phyloP scores from a whole-genome alignment of 768 basidiomycete genomes.

The Hemileccinum impolitum region DNA sequence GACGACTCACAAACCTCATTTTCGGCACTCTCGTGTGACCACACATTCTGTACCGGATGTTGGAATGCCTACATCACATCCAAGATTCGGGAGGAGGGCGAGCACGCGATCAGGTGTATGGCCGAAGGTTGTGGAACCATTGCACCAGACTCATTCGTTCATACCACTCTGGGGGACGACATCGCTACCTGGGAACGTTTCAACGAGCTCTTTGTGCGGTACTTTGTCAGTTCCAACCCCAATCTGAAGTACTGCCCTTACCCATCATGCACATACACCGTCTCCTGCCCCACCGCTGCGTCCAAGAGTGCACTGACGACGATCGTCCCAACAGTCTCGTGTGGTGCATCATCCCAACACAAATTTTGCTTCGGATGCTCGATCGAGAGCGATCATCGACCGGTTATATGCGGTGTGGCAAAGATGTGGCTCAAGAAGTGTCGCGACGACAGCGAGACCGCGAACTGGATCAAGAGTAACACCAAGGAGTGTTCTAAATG shows the following conservation, averaged over 20 bases:
- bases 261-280: conserved; percentile 91
- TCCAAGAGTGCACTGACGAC: conserved; percentile 69
- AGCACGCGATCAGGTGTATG: conserved; percentile 75
- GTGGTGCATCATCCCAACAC: conserved; percentile 65
- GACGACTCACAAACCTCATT: conserved; percentile 70
- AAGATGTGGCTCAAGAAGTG: conserved; percentile 97
- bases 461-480: conserved; percentile 99
- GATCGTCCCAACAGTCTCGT: conserved; percentile 86
- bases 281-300: conserved; percentile 82
- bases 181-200: conserved; percentile 62
- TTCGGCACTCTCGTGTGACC: conserved; percentile 76
- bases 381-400: conserved; percentile 86
- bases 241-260: conserved; percentile 94
- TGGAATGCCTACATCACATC: conserved; percentile 77
- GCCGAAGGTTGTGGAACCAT: conserved; percentile 69
- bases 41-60: conserved; percentile 79
- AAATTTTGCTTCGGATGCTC: conserved; percentile 95
- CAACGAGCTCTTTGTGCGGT: conserved; percentile 82
- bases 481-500: conserved; percentile 98
- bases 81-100: conserved; percentile 83
- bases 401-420: conserved; percentile 84
- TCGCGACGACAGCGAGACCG: conserved; percentile 95
- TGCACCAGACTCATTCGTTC: conserved; percentile 61
- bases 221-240: conserved; percentile 83
- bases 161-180: conserved; percentile 53